These are phyloP conservation scores for Aeschynomene evenia DNA, from an alignment of 306 rosid species.

Conservation along the genomic window DNA sequence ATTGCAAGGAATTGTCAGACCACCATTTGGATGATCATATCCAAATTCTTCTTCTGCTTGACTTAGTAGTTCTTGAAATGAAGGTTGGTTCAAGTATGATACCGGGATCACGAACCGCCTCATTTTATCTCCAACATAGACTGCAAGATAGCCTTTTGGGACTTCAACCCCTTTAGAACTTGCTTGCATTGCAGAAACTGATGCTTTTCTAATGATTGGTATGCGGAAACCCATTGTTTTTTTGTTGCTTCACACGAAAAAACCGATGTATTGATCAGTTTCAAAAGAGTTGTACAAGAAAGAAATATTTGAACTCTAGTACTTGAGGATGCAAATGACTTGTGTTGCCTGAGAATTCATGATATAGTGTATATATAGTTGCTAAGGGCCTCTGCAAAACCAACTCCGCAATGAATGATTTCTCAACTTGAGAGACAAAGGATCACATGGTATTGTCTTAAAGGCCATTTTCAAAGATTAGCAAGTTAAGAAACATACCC, in stretches of 20 bases:
- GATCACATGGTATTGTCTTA: conserved; percentile 32
- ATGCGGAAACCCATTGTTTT: conserved; percentile 36
- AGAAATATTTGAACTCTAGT: conserved; percentile 13
- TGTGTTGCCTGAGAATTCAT: background rate
- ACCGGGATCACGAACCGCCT: too few relatives aligned
- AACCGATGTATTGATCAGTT: background rate
- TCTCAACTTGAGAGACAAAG: background rate
- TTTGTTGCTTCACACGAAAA: background rate
- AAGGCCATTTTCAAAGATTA: background rate
- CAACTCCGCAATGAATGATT: background rate
- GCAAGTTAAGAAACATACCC: background rate
- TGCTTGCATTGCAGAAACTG: conserved; percentile 14
- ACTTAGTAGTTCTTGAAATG: too few relatives aligned
- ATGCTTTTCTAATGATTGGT: background rate
- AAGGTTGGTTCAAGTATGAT: too few relatives aligned
- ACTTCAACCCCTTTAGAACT: conserved; percentile 22
- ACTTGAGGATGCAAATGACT: background rate
- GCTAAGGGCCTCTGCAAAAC: background rate
- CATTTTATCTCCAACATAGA: too few relatives aligned
- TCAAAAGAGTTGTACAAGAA: conserved; percentile 1
- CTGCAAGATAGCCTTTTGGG: too few relatives aligned
- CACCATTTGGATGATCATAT: too few relatives aligned
- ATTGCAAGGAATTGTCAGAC: conserved; percentile 25
- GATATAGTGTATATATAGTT: conserved; percentile 27
- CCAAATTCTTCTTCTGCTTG: too few relatives aligned